Evolutionary conservation across 345 rosid species (phyloP).

Genomic region (Populus alba): DNA sequence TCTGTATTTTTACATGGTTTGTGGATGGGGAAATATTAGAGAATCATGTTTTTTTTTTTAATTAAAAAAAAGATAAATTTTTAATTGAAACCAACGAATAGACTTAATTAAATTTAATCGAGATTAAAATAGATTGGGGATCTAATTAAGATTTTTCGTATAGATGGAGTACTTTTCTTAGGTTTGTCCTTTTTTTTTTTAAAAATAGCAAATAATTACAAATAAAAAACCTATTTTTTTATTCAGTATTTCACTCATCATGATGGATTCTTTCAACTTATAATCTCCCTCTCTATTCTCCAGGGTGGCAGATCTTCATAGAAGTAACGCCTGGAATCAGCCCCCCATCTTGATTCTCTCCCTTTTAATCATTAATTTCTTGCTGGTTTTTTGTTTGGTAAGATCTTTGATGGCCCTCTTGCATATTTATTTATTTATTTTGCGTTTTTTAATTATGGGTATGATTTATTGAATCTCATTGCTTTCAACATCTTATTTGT

Average conservation of each 20-base stretch:
- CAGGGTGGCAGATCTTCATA: neutral
- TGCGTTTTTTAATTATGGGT: neutral
- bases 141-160: neutral
- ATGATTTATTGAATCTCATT: conserved; percentile 1
- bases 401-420: conserved; percentile 6
- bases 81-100: neutral
- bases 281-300: neutral
- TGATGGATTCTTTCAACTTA: neutral
- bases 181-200: neutral
- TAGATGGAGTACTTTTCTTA: neutral
- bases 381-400: neutral
- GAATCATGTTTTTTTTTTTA: no score
- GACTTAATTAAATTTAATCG: neutral
- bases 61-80: no score
- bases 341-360: neutral
- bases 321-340: neutral
- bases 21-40: no score
- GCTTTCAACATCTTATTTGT: neutral
- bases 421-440: neutral
- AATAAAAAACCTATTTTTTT: neutral
- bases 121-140: neutral
- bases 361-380: neutral
- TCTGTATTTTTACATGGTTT: no score
- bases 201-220: neutral
- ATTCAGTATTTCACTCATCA: neutral